These are phyloP conservation scores for Crucibulum laeve DNA, from an alignment of 768 basidiomycete species.

Conservation along the genomic window DNA sequence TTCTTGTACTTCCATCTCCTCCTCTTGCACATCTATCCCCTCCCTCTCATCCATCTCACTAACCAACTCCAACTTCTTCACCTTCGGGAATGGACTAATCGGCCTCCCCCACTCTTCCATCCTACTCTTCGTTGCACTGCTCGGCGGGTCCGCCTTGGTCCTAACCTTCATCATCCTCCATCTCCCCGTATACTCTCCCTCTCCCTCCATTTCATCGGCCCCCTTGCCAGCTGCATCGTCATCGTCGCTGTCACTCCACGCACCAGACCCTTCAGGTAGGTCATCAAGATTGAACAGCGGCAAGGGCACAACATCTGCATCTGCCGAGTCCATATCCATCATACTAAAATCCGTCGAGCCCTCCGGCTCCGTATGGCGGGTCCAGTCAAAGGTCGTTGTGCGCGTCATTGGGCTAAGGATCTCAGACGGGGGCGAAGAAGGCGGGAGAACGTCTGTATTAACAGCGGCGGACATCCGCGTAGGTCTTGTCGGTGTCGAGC, in stretches of 20 bases:
- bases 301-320: constrained; percentile 21
- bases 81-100: constrained; percentile 58
- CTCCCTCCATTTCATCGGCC: constrained; percentile 27
- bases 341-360: constrained; percentile 19
- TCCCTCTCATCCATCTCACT: constrained; percentile 9
- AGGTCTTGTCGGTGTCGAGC: constrained; percentile 17
- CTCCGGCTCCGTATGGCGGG: constrained; percentile 7
- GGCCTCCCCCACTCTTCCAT: constrained; percentile 66
- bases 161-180: constrained; percentile 53
- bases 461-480: neutral
- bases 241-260: constrained; percentile 34
- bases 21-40: constrained; percentile 8
- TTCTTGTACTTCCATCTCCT: constrained; percentile 16
- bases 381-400: constrained; percentile 16
- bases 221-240: constrained; percentile 12
- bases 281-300: constrained; percentile 22
- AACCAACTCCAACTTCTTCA: constrained; percentile 15
- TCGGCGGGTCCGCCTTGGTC: constrained; percentile 64
- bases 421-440: constrained; percentile 12
- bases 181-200: constrained; percentile 66
- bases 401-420: neutral
- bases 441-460: constrained; percentile 9
- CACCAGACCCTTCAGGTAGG: constrained; percentile 18
- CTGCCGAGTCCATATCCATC: constrained; percentile 23
- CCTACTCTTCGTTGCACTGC: constrained; percentile 43